A percentile compares a stretch with the other conserved stretches of the same genome.
These are phyloP conservation scores for Vigna mungo DNA, from an alignment of 306 rosid genomes.

Conservation along the genomic window DNA sequence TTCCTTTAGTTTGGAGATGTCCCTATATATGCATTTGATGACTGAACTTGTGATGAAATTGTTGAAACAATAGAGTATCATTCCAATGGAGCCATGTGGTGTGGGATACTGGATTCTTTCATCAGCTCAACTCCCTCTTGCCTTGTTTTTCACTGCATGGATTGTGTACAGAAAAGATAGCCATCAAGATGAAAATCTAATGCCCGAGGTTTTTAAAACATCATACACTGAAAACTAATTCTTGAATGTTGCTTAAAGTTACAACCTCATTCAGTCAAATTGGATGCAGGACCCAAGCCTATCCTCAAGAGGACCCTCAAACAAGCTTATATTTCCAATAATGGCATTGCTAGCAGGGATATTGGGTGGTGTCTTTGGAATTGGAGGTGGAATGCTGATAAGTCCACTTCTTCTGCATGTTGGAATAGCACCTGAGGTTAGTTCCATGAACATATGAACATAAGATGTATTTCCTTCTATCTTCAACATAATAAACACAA, in stretches of 20 bases:
- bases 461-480: background rate
- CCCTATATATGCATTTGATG: conserved; percentile 8
- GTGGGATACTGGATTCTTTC: conserved; percentile 74
- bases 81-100: conserved; percentile 76
- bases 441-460: background rate
- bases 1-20: conserved; percentile 1
- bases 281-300: conserved; percentile 50
- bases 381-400: conserved; percentile 93
- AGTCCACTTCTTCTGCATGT: conserved; percentile 86
- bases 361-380: conserved; percentile 85
- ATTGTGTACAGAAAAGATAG: conserved; percentile 56
- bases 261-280: conserved; percentile 5
- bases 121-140: conserved; percentile 70
- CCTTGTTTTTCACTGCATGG: conserved; percentile 72
- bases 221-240: background rate
- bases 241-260: conserved; percentile 24
- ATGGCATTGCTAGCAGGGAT: conserved; percentile 79
- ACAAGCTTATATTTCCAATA: conserved; percentile 62
- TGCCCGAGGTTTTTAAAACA: conserved; percentile 55
- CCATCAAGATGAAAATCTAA: conserved; percentile 50
- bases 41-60: conserved; percentile 6
- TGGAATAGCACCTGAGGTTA: conserved; percentile 75
- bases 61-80: conserved; percentile 63
- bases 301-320: conserved; percentile 48
- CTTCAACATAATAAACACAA: background rate